Evolutionary conservation across 495 filamentous ascomycete species (phyloP).

Genomic region (Trichocladium antarcticum): DNA sequence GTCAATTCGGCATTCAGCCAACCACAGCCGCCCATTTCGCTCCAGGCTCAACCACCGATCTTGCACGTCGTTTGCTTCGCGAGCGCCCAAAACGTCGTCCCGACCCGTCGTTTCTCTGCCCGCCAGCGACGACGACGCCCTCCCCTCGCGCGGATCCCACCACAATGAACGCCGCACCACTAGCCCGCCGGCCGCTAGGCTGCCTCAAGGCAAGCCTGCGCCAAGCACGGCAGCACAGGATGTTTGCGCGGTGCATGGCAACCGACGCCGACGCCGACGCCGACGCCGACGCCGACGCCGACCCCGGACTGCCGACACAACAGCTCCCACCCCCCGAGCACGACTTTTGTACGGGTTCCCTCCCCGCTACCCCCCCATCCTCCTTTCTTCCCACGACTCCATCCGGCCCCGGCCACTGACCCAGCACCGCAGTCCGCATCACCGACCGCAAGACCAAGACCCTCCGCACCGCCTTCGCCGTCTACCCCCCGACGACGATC

Average conservation of each 20-base stretch:
- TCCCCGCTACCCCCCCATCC: too few relatives aligned
- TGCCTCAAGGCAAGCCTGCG: constrained; percentile 52
- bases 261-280: constrained; percentile 24
- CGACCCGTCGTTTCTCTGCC: background rate
- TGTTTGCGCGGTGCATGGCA: constrained; percentile 26
- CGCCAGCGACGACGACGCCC: background rate
- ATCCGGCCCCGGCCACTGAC: background rate
- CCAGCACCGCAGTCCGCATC: constrained; percentile 11
- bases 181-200: constrained; percentile 51
- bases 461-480: constrained; percentile 33
- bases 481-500: constrained; percentile 35
- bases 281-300: constrained; percentile 22
- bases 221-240: constrained; percentile 33
- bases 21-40: background rate
- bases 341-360: constrained; percentile 23
- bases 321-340: constrained; percentile 22
- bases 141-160: background rate
- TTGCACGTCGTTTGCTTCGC: background rate
- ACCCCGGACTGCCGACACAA: constrained; percentile 7
- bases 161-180: constrained; percentile 50
- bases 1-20: background rate
- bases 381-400: too few relatives aligned
- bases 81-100: background rate
- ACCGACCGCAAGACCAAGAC: constrained; percentile 19
- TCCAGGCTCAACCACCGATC: background rate